phyloP scores from a whole-genome alignment of 2,329 filamentous ascomycete species.

The Diaporthe sp. region DNA sequence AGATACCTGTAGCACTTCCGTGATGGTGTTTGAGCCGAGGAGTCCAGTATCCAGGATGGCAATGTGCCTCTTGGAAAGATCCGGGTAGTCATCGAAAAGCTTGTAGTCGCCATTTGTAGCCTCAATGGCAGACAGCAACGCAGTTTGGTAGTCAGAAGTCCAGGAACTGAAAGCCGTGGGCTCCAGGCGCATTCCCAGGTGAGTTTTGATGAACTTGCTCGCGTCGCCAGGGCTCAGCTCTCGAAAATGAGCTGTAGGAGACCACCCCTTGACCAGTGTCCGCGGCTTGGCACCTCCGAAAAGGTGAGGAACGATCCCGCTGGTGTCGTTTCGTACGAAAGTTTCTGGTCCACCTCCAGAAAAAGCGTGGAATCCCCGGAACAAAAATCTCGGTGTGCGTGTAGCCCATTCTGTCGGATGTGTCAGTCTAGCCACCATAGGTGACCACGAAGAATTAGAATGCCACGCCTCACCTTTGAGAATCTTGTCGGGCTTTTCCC shows the following conservation, averaged over 20 bases:
- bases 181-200: neutral
- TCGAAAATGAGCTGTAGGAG: neutral
- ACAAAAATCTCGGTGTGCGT: neutral
- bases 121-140: neutral
- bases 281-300: neutral
- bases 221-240: neutral
- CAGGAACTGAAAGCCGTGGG: neutral
- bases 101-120: neutral
- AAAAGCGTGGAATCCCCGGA: neutral
- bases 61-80: neutral
- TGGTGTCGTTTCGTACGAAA: neutral
- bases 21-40: neutral
- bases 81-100: neutral
- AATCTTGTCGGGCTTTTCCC: neutral
- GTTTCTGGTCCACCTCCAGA: neutral
- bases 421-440: neutral
- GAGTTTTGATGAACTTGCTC: neutral
- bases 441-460: neutral
- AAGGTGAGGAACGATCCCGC: neutral
- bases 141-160: neutral
- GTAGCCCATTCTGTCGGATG: neutral
- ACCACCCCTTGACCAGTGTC: neutral
- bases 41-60: neutral
- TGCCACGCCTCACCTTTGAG: neutral
- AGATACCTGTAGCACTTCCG: neutral